phyloP scores from a whole-genome alignment of 129 eudicot species.

The Pseudognaphalium luteoalbum region DNA sequence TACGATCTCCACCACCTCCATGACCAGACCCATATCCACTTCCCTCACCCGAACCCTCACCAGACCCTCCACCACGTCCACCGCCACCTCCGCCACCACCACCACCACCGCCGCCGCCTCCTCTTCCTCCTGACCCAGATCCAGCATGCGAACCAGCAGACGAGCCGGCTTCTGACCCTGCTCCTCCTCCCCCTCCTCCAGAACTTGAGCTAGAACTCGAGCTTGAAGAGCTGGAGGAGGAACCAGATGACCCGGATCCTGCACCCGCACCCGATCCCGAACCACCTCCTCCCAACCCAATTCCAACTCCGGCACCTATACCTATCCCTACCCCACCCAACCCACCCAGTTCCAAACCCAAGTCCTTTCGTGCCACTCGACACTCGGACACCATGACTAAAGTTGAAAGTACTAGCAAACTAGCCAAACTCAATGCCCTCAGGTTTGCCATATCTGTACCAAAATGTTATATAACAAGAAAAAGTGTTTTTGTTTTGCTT shows the following conservation, averaged over 20 bases:
- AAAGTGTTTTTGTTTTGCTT: not conserved
- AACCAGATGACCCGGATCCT: conserved; percentile 32
- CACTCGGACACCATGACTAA: conserved; percentile 43
- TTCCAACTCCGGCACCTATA: conserved; percentile 55
- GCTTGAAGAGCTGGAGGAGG: conserved; percentile 46
- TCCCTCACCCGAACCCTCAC: conserved; percentile 50
- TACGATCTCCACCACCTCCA: conserved; percentile 52
- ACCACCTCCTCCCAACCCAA: conserved; percentile 70
- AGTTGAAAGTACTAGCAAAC: conserved; percentile 42
- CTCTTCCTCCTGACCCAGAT: conserved; percentile 37
- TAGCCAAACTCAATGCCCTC: conserved; percentile 30
- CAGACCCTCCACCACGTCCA: conserved; percentile 39
- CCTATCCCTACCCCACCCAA: conserved; percentile 66
- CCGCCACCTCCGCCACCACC: conserved; percentile 37
- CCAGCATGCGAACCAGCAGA: conserved; percentile 66
- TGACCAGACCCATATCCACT: conserved; percentile 60
- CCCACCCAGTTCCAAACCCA: conserved; percentile 59
- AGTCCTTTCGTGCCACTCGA: conserved; percentile 65
- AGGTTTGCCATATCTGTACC: conserved; percentile 25
- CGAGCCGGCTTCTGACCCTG: conserved; percentile 59
- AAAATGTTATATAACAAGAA: not conserved
- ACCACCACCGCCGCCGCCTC: conserved; percentile 21
- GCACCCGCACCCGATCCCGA: conserved; percentile 50
- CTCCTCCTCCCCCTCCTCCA: conserved; percentile 51
- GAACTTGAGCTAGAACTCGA: conserved; percentile 49